These are phyloP conservation scores for Xylariaceae sp. DNA, from an alignment of 2,329 filamentous ascomycete genomes.

Conservation along the genomic window DNA sequence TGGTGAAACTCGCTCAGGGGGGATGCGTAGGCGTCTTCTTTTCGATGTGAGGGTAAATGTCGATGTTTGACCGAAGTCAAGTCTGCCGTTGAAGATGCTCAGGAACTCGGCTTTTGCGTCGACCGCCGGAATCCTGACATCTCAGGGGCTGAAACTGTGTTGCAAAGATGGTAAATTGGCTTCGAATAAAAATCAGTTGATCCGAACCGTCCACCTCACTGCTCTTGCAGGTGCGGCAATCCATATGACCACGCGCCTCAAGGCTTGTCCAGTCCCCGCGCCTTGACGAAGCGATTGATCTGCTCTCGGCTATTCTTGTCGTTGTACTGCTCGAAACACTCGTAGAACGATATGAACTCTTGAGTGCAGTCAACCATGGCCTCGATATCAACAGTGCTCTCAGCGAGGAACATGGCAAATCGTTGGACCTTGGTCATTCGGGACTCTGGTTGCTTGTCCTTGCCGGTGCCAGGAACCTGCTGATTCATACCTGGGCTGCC, in stretches of 20 bases:
- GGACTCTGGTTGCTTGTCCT: constrained; percentile 48
- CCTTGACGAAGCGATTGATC: constrained; percentile 56
- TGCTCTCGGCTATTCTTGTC: constrained; percentile 55
- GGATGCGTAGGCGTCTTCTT: neutral
- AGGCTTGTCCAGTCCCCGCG: constrained; percentile 48
- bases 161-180: neutral
- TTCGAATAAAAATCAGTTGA: neutral
- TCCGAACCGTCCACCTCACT: neutral
- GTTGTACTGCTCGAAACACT: constrained; percentile 58
- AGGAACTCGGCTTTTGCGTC: no score
- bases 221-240: neutral
- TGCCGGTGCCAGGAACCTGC: constrained; percentile 30
- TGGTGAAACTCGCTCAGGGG: neutral
- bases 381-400: constrained; percentile 78
- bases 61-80: neutral
- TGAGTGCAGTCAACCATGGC: constrained; percentile 85
- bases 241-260: constrained; percentile 8
- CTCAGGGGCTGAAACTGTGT: neutral
- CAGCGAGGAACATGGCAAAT: constrained; percentile 73
- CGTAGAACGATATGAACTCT: constrained; percentile 85
- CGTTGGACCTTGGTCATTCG: constrained; percentile 61
- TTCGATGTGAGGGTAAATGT: neutral
- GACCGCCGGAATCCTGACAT: neutral
- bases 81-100: neutral
- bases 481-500: constrained; percentile 21